Evolutionary conservation across 2,329 filamentous ascomycete species (phyloP), one percentile per base, ranked within the genome.

Genomic region (Diaporthe vexans): DNA sequence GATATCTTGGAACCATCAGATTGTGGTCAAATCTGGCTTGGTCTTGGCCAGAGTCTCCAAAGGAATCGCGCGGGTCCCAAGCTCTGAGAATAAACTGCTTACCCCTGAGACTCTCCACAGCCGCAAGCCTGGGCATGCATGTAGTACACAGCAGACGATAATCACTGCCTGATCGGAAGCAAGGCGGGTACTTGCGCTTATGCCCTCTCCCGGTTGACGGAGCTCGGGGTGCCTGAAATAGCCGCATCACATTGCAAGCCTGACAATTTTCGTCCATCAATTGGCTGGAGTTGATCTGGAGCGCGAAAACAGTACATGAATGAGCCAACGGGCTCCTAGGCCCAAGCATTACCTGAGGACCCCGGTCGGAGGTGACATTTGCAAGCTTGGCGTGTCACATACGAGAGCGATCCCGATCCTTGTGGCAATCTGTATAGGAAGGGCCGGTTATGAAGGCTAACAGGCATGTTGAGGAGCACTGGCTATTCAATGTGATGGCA

Each of bases 111-210:
- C 15, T 61, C 9, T 40, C 8, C n/a, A 43, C 6, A 61, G 37
- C 35, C 7, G 21, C 35, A 35, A 7, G n/a, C 35, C 7, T 19
- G 58, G n/a, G n/a, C 37, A 24, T 19, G n/a, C n/a, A 61, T 11
- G 19, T 48, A 48, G 37, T 43, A 26, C 35, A 6, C 35, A 43
- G 33, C 9, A 40, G 2, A n/a, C 21, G 46, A 29, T 51, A 15
- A 56, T 56, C 51, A 56, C 17, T 29, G 37, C 46, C 48, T 56
- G 11, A 40, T 43, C 33, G 21, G 58, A 40, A 43, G 51, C 37
- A n/a, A n/a, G 10, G 51, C 71, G 71, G 71, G 71, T 73, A 48
- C 35, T 17, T 56, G 71, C 71, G 40, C 61, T 24, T 59, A 51
- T 46, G 58, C 11, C 11, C 24, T 46, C 65, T 43, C 33, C 37